Conservation (phyloP, 2,329 filamentous ascomycete species). For the Westerdykella sp. region DNA sequence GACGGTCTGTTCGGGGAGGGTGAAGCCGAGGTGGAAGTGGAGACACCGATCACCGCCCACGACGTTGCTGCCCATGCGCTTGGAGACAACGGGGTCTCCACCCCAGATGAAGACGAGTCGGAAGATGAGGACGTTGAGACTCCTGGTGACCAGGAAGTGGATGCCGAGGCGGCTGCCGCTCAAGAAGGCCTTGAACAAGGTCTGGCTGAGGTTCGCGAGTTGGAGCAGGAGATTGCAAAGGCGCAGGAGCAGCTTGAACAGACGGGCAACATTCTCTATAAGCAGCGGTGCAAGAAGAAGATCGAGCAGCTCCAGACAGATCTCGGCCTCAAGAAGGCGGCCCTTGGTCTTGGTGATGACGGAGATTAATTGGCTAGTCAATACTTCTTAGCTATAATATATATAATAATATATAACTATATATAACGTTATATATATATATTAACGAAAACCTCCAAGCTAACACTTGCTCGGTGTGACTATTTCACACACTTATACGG, state of each 20-base stretch:
- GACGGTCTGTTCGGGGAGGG: slow-evolving; percentile 23
- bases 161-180: slow-evolving; percentile 48
- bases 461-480: too few species aligned
- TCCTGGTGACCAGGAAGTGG: slow-evolving; percentile 37
- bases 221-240: slow-evolving; percentile 46
- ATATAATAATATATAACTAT: too few species aligned
- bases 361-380: slow-evolving; percentile 1
- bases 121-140: slow-evolving; percentile 34
- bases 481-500: too few species aligned
- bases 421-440: too few species aligned
- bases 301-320: slow-evolving; percentile 44
- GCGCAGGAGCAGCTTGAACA: slow-evolving; percentile 40
- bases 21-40: slow-evolving; percentile 23
- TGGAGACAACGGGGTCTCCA: slow-evolving; percentile 19
- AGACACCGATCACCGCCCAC: slow-evolving; percentile 31
- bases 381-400: too few species aligned
- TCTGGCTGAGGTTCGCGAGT: slow-evolving; percentile 50
- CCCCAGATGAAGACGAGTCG: slow-evolving; percentile 38
- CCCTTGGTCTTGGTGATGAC: slow-evolving; percentile 24
- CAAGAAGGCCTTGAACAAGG: slow-evolving; percentile 44
- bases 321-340: slow-evolving; percentile 47
- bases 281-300: slow-evolving; percentile 44
- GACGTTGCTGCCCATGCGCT: slow-evolving; percentile 36
- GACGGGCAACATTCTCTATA: slow-evolving; percentile 45
- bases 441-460: too few species aligned